Percentiles rank a stretch among this genome's conserved stretches.
Conservation (phyloP, 2,329 filamentous ascomycete species). For the Bipolaris oryzae region DNA sequence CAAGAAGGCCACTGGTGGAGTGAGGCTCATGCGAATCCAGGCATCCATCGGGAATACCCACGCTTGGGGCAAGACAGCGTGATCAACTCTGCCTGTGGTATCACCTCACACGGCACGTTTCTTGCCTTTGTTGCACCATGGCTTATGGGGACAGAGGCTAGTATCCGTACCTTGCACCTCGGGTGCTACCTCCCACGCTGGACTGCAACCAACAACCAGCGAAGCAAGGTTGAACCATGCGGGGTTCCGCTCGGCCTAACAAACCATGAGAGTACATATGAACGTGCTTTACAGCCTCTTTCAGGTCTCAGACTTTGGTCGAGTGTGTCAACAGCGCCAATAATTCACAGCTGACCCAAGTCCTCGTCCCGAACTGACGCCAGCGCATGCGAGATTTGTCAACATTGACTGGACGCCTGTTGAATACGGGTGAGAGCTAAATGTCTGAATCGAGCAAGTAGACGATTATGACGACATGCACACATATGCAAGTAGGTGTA, state of each 20-base stretch:
- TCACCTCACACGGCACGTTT: slow-evolving; percentile 6
- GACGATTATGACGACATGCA: neutral
- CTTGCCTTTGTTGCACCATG: neutral
- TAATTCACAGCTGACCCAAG: neutral
- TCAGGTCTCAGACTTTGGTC: neutral
- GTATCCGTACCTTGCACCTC: slow-evolving; percentile 14
- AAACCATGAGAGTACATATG: neutral
- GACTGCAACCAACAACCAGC: slow-evolving; percentile 3
- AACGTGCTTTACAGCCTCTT: slow-evolving; percentile 1
- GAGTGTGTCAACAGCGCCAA: slow-evolving; percentile 1
- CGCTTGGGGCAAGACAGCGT: slow-evolving; percentile 5
- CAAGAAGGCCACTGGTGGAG: too few species aligned
- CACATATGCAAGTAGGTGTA: neutral
- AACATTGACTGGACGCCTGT: neutral
- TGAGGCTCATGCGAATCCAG: too few species aligned
- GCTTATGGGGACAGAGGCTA: neutral
- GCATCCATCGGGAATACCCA: neutral
- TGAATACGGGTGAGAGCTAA: neutral
- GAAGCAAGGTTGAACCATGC: slow-evolving; percentile 9
- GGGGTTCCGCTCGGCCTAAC: slow-evolving; percentile 1
- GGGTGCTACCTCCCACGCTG: slow-evolving; percentile 7
- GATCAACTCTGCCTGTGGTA: slow-evolving; percentile 2
- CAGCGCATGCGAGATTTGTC: neutral
- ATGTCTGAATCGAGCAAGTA: neutral
- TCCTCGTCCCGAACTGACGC: neutral